phyloP scores from a whole-genome alignment of 306 rosid genomes.

The Phaseolus lunatus region DNA sequence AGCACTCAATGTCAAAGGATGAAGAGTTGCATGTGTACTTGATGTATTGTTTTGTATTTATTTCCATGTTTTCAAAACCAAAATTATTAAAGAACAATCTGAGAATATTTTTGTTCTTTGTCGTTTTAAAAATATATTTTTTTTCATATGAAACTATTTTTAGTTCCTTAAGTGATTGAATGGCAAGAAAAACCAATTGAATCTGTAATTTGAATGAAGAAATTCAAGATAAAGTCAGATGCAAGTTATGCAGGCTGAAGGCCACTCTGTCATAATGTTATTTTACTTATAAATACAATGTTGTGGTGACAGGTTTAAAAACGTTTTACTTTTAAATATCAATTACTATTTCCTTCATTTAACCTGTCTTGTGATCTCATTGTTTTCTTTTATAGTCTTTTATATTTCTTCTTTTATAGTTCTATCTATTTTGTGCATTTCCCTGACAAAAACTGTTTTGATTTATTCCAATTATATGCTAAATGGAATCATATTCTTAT shows the following conservation, averaged over 20 bases:
- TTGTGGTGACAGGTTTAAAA: not conserved
- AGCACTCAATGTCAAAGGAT: constrained; percentile 33
- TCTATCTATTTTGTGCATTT: too few species aligned
- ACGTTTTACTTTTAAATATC: not conserved
- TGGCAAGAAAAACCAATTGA: constrained; percentile 21
- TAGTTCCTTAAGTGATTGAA: constrained; percentile 25
- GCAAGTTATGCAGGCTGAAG: constrained; percentile 10
- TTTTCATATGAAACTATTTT: constrained; percentile 30
- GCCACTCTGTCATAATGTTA: constrained; percentile 6
- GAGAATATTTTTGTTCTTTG: constrained; percentile 19
- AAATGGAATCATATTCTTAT: constrained; percentile 38
- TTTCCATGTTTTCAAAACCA: constrained; percentile 18
- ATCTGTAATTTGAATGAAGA: not conserved
- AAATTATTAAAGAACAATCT: constrained; percentile 14
- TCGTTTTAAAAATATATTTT: constrained; percentile 5
- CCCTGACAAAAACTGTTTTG: constrained; percentile 47
- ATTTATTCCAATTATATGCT: constrained; percentile 50
- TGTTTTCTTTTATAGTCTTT: too few species aligned
- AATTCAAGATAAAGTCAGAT: constrained; percentile 22
- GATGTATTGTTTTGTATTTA: constrained; percentile 14
- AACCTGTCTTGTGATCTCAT: constrained; percentile 9
- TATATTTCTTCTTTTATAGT: too few species aligned
- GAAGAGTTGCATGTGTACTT: constrained; percentile 32
- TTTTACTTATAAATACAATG: constrained; percentile 5
- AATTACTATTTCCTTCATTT: constrained; percentile 1